phyloP scores from a whole-genome alignment of 352 stramenopile genomes.

The Phytophthora nicotianae region DNA sequence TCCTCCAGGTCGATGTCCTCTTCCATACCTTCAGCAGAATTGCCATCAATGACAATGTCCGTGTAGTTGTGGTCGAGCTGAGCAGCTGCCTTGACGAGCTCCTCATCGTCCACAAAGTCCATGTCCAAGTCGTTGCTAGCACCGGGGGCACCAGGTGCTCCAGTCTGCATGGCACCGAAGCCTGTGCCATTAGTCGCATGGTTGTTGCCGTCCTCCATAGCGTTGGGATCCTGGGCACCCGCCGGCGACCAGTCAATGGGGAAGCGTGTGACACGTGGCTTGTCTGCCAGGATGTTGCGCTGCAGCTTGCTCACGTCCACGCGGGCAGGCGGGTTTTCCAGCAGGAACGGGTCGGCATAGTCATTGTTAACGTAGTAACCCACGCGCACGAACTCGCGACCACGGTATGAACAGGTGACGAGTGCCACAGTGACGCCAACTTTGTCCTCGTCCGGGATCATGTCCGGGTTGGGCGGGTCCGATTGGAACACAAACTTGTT shows the following conservation, averaged over 20 bases:
- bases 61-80: constrained; percentile 90
- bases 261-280: constrained; percentile 95
- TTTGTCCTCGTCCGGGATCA: constrained; percentile 96
- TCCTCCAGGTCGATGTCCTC: constrained; percentile 80
- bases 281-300: constrained; percentile 97
- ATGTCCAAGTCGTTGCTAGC: constrained; percentile 52
- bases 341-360: constrained; percentile 92
- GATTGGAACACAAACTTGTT: constrained; percentile 99
- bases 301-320: constrained; percentile 94
- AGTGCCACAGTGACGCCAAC: constrained; percentile 99
- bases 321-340: constrained; percentile 75
- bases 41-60: constrained; percentile 86
- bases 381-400: constrained; percentile 96
- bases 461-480: constrained; percentile 90
- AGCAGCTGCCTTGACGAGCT: constrained; percentile 85
- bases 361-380: constrained; percentile 99
- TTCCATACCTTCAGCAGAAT: constrained; percentile 53
- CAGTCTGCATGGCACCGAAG: constrained; percentile 34
- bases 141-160: constrained; percentile 6
- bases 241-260: constrained; percentile 95
- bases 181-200: constrained; percentile 15
- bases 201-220: constrained; percentile 42
- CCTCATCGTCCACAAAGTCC: constrained; percentile 85
- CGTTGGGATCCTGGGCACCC: constrained; percentile 48
- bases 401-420: constrained; percentile 97